Conservation (phyloP, 1,284 basidiomycete genomes). For the Singerocomus rubriflavus region DNA sequence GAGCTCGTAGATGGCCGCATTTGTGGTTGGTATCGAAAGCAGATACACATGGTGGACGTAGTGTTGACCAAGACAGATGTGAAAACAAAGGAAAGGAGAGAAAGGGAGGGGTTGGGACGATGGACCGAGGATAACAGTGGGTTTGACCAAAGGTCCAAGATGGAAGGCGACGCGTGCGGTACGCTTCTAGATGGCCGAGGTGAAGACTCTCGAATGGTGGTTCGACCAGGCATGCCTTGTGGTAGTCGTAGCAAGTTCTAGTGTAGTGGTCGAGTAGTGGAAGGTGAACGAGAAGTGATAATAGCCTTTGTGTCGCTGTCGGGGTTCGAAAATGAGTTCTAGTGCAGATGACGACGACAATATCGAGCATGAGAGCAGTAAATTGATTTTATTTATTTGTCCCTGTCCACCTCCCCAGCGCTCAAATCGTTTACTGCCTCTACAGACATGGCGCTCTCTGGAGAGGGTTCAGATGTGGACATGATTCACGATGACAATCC, state of each 20-base stretch:
- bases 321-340: slow-evolving; percentile 2
- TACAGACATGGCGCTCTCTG: slow-evolving; percentile 25
- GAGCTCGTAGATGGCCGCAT: too few relatives aligned
- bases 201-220: slow-evolving; percentile 38
- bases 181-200: slow-evolving; percentile 40
- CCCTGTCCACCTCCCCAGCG: not conserved
- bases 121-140: slow-evolving; percentile 27
- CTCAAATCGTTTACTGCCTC: slow-evolving; percentile 1
- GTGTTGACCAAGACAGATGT: too few relatives aligned
- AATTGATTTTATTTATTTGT: not conserved
- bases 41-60: not conserved
- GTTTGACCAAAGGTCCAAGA: slow-evolving; percentile 29
- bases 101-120: not conserved
- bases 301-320: not conserved
- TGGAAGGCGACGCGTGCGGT: slow-evolving; percentile 39
- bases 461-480: slow-evolving; percentile 26
- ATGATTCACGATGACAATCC: slow-evolving; percentile 29
- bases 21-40: too few relatives aligned
- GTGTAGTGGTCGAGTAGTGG: too few relatives aligned
- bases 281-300: too few relatives aligned
- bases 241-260: not conserved
- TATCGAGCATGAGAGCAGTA: slow-evolving; percentile 15
- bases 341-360: not conserved
- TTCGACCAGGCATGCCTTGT: slow-evolving; percentile 19
- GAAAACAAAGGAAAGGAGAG: not conserved